Evolutionary conservation across 2,329 filamentous ascomycete genomes (phyloP), one percentile per base, ranked within the genome.

Genomic region (Cladosporium sp.): DNA sequence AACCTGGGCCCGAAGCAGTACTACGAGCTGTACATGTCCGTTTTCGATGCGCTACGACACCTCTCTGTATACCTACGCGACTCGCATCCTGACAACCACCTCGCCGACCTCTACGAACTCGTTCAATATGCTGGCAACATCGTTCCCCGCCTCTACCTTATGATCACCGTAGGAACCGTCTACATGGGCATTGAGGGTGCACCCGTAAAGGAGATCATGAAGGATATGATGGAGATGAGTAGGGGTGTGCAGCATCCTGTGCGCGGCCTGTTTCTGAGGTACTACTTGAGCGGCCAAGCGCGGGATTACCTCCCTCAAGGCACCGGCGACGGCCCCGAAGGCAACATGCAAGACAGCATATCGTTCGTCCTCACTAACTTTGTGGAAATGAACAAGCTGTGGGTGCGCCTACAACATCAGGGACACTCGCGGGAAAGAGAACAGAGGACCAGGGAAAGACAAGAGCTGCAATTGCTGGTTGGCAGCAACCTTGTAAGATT

Each of bases 151-250:
- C 84, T 99, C 69, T 99, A 99, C 78, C 89, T 99, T 67, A 99
- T 99, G 96, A 95, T 99, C 75, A 99, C 96, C 0, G 96, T 99
- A 47, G 95, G 95, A 66, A 99, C 95, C 2, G 96, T 97, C 59
- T 99, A 99, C 83, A 99, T 99, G 95, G 90, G 92, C 30, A 96
- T 99, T 76, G 91, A 95, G 75, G 95, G 98, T 85, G 95, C 96
- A 66, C 95, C 95, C 0, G 95, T 99, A 72, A 99, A 99, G 82
- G 95, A 99, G 83, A 92, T 99, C 69, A 99, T 99, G 95, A 99
- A 99, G 81, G 95, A 99, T 79, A 99, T 99, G 95, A 99, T 99
- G 95, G 95, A 99, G 80, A 99, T 99, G 95, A 98, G 93, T 80
- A 88, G 95, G 69, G 95, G 95, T 65, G 93, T 99, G 26, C 95